Base-by-base conservation (phyloP, 352 stramenopile genomes). In the Blastocystis sp. region DNA sequence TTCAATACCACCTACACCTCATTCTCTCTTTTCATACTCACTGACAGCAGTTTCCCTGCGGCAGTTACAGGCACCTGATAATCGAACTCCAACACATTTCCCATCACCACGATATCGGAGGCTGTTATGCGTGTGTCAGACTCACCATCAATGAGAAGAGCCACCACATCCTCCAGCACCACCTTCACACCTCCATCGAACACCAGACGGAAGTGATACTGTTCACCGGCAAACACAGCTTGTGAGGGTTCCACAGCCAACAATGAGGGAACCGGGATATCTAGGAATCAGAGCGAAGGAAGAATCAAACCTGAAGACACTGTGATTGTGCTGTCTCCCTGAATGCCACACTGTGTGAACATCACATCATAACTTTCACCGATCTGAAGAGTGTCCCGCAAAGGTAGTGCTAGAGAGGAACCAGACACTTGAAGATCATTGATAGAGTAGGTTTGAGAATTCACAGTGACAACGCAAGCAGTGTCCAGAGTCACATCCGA, bases 271-370 rank as follows among this genome's bases (percentile, higher is more conserved):
- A 7, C 9, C 1, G 68, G 68, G 35, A 79, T 79, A 27, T 53
- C 68, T 79, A 24, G 17, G n/a, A 19, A n/a, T 79, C 68, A 79
- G 37, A 59, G 6, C 27, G 3, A 1, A 27, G 13, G 2, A 1
- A 22, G 2, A 19, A 42, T 24, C 68, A 42, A 24, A 79, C 68
- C 40, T 22, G 30, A 22, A n/a, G 35, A 27, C 35, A 42, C 68
- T 7, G 24, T 42, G 37, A 79, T 51, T 5, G 27, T 24, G 35
- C 19, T 56, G 22, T 79, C 68, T 51, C 13, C 24, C 17, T 58
- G 22, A 42, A 79, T 24, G 30, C 68, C 68, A 51, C 68, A 79
- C 9, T 56, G n/a, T 27, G n/a, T 22, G 68, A 79, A 79, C 4
- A 19, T n/a, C 68, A 56, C 68, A 27, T 30, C 40, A 24, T 79